A percentile compares a stretch with the other conserved stretches of the same genome.
Conservation (phyloP, 31 red algal genomes). For the Pterothamnion heteromorphum region DNA sequence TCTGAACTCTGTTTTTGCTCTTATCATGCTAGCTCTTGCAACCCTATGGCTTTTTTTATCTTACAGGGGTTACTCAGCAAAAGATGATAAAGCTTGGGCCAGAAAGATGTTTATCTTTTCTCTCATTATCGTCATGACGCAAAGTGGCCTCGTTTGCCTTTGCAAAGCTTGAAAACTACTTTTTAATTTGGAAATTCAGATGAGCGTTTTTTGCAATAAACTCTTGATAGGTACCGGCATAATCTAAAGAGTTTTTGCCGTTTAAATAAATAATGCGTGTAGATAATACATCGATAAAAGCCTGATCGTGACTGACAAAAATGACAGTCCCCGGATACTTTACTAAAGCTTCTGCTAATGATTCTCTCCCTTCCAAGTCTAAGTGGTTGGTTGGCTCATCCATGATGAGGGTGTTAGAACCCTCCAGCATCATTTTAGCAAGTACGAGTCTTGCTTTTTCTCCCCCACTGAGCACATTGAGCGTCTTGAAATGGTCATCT, state of each 20-base stretch:
- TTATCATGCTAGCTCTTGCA: no score
- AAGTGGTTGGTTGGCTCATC: constrained; percentile 98
- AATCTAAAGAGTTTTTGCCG: not conserved
- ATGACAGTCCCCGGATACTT: constrained; percentile 93
- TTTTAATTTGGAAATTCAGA: no score
- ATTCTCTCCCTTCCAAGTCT: constrained; percentile 83
- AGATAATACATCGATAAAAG: constrained; percentile 93
- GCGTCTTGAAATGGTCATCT: constrained; percentile 87
- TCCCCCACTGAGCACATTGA: constrained; percentile 79
- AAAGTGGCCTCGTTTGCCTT: no score
- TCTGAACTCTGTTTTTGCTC: no score
- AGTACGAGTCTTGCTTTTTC: constrained; percentile 95
- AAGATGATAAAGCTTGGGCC: no score
- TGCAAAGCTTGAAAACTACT: no score
- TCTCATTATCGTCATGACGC: no score
- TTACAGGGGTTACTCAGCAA: no score
- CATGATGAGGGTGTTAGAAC: constrained; percentile 88
- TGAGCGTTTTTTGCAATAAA: constrained; percentile 84
- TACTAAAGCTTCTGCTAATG: constrained; percentile 90
- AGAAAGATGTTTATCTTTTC: no score
- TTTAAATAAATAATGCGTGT: not conserved
- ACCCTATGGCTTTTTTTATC: no score
- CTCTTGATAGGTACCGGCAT: constrained; percentile 72
- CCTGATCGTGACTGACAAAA: constrained; percentile 95
- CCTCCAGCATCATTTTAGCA: constrained; percentile 91